A percentile compares a stretch with the other conserved stretches of the same genome.
phyloP scores from a whole-genome alignment of 2,329 filamentous ascomycete genomes.

The Pestalotiopsis sp. region DNA sequence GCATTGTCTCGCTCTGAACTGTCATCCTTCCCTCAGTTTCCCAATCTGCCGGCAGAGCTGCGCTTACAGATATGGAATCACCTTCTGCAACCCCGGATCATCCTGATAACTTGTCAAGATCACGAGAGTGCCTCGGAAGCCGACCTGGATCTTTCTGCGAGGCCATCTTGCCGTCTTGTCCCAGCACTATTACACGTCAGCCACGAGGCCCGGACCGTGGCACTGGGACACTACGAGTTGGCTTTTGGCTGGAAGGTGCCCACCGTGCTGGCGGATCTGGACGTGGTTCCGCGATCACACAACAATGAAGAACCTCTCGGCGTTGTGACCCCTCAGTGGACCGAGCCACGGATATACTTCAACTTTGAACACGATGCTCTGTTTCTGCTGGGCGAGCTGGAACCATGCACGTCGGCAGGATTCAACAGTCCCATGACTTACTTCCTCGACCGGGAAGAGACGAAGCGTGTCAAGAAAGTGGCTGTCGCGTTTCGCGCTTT shows the following conservation, averaged over 20 bases:
- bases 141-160: constrained; percentile 15
- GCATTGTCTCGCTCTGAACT: background rate
- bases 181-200: constrained; percentile 46
- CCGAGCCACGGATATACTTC: constrained; percentile 44
- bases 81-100: constrained; percentile 44
- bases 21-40: constrained; percentile 32
- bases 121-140: constrained; percentile 11
- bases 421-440: constrained; percentile 50
- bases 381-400: constrained; percentile 47
- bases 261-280: constrained; percentile 30
- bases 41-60: constrained; percentile 44
- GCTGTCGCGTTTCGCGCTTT: constrained; percentile 46
- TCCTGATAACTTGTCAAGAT: constrained; percentile 41
- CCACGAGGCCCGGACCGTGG: constrained; percentile 43
- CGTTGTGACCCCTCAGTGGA: constrained; percentile 31
- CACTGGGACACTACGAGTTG: constrained; percentile 43
- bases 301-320: background rate
- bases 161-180: constrained; percentile 24
- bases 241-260: constrained; percentile 49
- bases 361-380: constrained; percentile 47
- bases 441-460: constrained; percentile 44
- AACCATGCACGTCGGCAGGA: constrained; percentile 46
- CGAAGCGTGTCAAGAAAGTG: constrained; percentile 41
- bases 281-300: background rate
- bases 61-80: constrained; percentile 48